Evolutionary conservation across 176 grass and related monocot species (phyloP).

Genomic region (Carex myosuroides): DNA sequence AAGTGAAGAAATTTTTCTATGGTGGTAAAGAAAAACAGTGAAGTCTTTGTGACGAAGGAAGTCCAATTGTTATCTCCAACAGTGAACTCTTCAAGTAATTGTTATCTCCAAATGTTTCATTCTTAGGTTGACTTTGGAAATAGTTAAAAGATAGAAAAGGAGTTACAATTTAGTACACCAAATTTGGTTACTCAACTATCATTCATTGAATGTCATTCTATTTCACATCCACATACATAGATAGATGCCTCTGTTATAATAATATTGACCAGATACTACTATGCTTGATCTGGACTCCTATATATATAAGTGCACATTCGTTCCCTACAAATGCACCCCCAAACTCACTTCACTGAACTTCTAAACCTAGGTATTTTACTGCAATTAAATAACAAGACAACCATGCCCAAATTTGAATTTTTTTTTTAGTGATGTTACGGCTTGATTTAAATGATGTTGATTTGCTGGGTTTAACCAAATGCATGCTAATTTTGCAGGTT

Average conservation of each 20-base stretch:
- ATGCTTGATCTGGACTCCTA: not conserved
- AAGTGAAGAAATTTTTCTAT: not conserved
- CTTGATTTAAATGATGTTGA: not conserved
- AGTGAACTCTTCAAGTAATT: not conserved
- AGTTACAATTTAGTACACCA: not conserved
- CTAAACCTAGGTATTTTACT: not conserved
- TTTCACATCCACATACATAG: constrained; percentile 1
- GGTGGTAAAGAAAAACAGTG: not conserved
- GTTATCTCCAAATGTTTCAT: not conserved
- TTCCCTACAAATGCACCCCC: not conserved
- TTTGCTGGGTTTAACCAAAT: not conserved
- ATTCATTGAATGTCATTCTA: not conserved
- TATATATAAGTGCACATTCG: constrained; percentile 8
- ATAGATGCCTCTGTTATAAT: not conserved
- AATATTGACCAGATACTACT: not conserved
- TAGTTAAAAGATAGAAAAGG: not conserved
- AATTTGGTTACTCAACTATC: constrained; percentile 2
- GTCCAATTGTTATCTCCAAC: not conserved
- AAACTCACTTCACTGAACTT: not conserved
- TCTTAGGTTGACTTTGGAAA: not conserved
- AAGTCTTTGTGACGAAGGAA: not conserved
- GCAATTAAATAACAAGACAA: not conserved
- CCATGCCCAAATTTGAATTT: not conserved
- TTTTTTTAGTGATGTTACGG: not conserved
- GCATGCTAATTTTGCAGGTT: not conserved